Conservation (phyloP, 345 rosid genomes). For the Microthlaspi erraticum region DNA sequence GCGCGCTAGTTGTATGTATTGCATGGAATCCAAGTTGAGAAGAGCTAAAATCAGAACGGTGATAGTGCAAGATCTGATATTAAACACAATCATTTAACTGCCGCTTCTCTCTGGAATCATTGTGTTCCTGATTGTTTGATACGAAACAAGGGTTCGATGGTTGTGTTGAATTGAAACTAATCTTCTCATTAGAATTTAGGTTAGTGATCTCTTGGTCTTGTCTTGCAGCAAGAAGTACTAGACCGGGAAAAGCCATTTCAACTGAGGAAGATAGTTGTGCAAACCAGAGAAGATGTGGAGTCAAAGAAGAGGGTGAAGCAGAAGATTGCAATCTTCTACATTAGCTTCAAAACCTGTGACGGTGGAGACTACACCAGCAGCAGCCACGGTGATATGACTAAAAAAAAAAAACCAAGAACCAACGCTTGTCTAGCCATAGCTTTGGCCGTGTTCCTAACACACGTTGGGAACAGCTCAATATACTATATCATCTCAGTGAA, state of each 20-base stretch:
- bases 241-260: background rate
- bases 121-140: too few relatives aligned
- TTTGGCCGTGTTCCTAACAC: constrained; percentile 66
- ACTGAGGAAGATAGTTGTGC: background rate
- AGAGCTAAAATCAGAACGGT: too few relatives aligned
- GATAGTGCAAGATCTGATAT: too few relatives aligned
- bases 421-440: constrained; percentile 68
- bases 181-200: too few relatives aligned
- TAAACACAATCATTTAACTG: too few relatives aligned
- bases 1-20: too few relatives aligned
- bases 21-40: too few relatives aligned
- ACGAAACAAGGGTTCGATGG: too few relatives aligned
- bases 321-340: constrained; percentile 11
- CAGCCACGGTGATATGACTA: too few relatives aligned
- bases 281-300: constrained; percentile 9
- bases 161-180: too few relatives aligned
- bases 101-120: too few relatives aligned
- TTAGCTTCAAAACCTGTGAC: background rate
- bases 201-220: too few relatives aligned
- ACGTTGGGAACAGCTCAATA: constrained; percentile 64
- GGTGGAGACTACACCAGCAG: background rate
- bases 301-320: background rate
- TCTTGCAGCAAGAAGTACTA: background rate
- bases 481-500: constrained; percentile 59
- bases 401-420: constrained; percentile 61